Evolutionary conservation across 176 grass and related monocot genomes (phyloP), one percentile per base, ranked within the genome.

Genomic region (Lolium multiflorum): DNA sequence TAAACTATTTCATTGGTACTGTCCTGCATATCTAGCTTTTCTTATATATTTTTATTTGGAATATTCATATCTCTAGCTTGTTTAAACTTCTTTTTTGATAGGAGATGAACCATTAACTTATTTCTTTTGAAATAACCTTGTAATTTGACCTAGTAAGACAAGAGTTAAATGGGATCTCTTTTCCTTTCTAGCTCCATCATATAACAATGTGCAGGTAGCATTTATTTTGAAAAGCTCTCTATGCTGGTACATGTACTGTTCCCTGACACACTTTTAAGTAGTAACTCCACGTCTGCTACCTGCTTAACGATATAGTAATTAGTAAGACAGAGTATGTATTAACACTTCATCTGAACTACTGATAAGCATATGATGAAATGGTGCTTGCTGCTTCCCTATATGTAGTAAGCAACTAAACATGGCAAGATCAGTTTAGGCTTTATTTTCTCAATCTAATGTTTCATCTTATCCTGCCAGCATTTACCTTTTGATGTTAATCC

Each of bases 191-290:
- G 68, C 38, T 71, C 31, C 51, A 57, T 44, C 31, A 25, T 57
- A 52, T 82, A 16, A 13, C 47, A 39, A 10, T 66, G 13, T 81
- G 67, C n/a, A 7, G 9, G 57, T 65, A 39, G n/a, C 13, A 70
- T 49, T 83, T 79, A 7, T 78, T 60, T 43, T 70, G 17, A 89
- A 81, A 39, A 57, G 69, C 24, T 66, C 24, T 66, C 35, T 73
- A 10, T 46, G 4, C 1, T 1, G 0, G 31, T 59, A 28, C 9
- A 7, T 58, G 50, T 49, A 74, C 71, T 51, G 46, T 51, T 10
- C 26, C n/a, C 67, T 44, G 48, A 72, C 72, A 26, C 8, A 31
- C 13, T 75, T 17, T 75, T 26, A 26, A 59, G 43, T 8, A 50
- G 18, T 21, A 81, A 44, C 77, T 76, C 44, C 73, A 74, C 20